Percentiles rank a stretch among this genome's conserved stretches.
Evolutionary conservation across 2,329 filamentous ascomycete species (phyloP).

Genomic region (Penicillium sp.): DNA sequence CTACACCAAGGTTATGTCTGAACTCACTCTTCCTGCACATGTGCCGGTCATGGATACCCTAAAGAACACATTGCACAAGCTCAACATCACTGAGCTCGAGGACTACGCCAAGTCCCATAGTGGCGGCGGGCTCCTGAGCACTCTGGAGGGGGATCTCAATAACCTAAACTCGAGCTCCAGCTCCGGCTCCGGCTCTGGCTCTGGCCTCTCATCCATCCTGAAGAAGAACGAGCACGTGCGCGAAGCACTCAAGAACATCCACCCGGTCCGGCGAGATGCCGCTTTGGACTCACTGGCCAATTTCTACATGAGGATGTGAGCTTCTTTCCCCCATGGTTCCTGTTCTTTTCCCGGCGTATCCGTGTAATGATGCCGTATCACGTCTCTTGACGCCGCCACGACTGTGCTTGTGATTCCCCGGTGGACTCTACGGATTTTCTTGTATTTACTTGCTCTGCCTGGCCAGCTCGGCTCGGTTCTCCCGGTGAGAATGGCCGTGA

Average conservation of each 20-base stretch:
- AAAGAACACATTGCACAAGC: constrained; percentile 29
- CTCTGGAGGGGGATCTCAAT: constrained; percentile 2
- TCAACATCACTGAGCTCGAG: constrained; percentile 15
- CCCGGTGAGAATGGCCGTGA: not conserved
- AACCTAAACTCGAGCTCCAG: not conserved
- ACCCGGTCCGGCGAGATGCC: constrained; percentile 15
- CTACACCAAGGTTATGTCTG: constrained; percentile 33
- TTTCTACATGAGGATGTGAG: constrained; percentile 6
- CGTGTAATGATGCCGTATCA: not conserved
- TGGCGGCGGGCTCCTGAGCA: constrained; percentile 5
- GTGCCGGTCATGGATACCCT: constrained; percentile 26
- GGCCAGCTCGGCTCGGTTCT: not conserved
- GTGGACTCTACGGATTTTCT: constrained; percentile 7
- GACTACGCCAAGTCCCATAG: constrained; percentile 8
- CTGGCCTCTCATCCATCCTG: constrained; percentile 7
- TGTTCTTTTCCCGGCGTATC: constrained; percentile 1
- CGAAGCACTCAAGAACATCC: constrained; percentile 8
- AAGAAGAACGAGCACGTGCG: constrained; percentile 14
- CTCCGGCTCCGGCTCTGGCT: not conserved
- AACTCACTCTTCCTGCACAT: constrained; percentile 29
- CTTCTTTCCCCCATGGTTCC: not conserved
- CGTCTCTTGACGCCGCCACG: constrained; percentile 12
- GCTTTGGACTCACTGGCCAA: constrained; percentile 14
- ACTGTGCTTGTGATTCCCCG: constrained; percentile 16
- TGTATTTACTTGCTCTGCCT: constrained; percentile 6